Evolutionary conservation across 345 rosid genomes (phyloP).

Genomic region (Kandelia obovata): DNA sequence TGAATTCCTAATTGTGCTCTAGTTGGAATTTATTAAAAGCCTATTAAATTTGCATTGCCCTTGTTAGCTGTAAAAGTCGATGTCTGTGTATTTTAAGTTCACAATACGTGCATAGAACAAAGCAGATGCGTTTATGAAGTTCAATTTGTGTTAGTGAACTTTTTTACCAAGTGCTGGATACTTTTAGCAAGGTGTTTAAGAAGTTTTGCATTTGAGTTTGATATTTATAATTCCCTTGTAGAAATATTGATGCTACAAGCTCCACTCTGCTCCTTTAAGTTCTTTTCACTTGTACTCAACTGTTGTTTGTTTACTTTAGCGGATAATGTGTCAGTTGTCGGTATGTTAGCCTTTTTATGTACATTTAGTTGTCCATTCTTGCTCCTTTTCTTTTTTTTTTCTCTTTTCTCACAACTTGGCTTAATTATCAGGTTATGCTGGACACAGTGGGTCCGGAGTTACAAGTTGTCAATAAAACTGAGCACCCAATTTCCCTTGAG

Average conservation of each 20-base stretch:
- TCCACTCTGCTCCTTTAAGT: not conserved
- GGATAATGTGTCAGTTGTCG: not conserved
- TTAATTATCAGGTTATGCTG: conserved; percentile 55
- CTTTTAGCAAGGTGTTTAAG: no score
- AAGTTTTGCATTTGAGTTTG: no score
- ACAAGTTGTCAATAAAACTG: conserved; percentile 50
- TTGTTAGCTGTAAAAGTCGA: not conserved
- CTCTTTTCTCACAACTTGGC: conserved; percentile 1
- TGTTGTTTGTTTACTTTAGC: not conserved
- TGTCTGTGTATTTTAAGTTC: not conserved
- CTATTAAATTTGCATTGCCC: no score
- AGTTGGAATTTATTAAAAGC: no score
- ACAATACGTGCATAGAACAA: not conserved
- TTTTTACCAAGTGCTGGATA: no score
- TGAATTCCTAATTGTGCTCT: no score
- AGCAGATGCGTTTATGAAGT: not conserved
- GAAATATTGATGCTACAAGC: no score
- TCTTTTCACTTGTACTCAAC: not conserved
- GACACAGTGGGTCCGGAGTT: conserved; percentile 70
- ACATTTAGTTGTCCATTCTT: not conserved
- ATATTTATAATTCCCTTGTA: no score
- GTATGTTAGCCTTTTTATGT: not conserved
- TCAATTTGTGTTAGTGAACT: no score
- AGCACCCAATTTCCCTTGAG: conserved; percentile 50
- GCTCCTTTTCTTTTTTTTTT: not conserved